phyloP scores from a whole-genome alignment of 257 asterid genomes.

The Solanum raphanifolium region DNA sequence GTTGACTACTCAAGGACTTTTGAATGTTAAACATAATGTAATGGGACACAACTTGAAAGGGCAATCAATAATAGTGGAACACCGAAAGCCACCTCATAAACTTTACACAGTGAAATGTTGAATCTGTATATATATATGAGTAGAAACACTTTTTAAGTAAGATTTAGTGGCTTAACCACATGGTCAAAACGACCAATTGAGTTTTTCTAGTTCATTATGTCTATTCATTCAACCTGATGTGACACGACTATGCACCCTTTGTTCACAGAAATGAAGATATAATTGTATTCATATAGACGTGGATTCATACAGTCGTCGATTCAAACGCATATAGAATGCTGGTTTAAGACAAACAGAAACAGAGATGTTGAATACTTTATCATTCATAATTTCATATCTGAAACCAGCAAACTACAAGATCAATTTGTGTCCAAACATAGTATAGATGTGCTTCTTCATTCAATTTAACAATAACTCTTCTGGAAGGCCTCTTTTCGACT shows the following conservation, averaged over 20 bases:
- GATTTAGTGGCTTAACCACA: not conserved
- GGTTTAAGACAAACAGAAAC: too few species aligned
- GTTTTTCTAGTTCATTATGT: not conserved
- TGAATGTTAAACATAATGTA: not conserved
- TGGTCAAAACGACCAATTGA: not conserved
- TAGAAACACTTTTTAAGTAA: not conserved
- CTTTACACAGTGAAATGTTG: not conserved
- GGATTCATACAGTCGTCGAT: not conserved
- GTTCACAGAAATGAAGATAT: not conserved
- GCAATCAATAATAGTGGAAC: constrained; percentile 9
- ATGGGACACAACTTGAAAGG: not conserved
- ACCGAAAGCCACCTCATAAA: constrained; percentile 17
- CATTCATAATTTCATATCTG: not conserved
- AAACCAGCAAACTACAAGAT: not conserved
- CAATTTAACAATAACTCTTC: not conserved
- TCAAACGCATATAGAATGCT: not conserved
- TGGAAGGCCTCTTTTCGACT: not conserved
- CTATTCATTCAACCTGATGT: not conserved
- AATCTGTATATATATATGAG: not conserved
- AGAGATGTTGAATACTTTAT: not conserved
- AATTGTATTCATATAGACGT: not conserved
- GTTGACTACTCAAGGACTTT: not conserved
- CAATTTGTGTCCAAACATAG: not conserved
- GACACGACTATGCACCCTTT: not conserved
- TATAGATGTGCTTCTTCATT: not conserved